A percentile compares a stretch with the other conserved stretches of the same genome.
These are phyloP conservation scores for Boechera retrofracta DNA, from an alignment of 345 rosid genomes.

Conservation along the genomic window DNA sequence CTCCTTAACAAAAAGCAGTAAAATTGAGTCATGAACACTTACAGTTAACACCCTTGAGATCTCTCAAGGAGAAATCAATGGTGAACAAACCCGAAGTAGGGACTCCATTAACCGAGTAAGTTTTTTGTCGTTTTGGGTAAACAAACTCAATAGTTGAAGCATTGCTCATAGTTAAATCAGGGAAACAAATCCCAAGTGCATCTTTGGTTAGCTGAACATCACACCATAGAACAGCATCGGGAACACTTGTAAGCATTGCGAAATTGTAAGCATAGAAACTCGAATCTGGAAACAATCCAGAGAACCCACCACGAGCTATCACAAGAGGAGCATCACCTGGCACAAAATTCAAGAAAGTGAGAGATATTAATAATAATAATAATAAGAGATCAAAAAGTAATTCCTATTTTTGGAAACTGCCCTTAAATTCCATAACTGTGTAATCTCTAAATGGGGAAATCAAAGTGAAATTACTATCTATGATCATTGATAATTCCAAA, in stretches of 20 bases:
- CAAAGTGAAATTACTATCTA: not conserved
- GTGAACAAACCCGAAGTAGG: slow-evolving; percentile 65
- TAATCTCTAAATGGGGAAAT: not conserved
- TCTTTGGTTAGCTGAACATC: slow-evolving; percentile 94
- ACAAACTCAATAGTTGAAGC: slow-evolving; percentile 8
- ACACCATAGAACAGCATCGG: slow-evolving; percentile 61
- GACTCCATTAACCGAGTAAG: slow-evolving; percentile 64
- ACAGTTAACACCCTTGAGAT: slow-evolving; percentile 49
- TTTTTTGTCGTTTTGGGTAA: slow-evolving; percentile 14
- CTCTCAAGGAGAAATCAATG: slow-evolving; percentile 60
- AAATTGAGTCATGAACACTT: slow-evolving; percentile 40
- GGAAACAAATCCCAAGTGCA: slow-evolving; percentile 70
- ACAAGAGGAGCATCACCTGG: slow-evolving; percentile 73
- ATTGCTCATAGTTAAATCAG: slow-evolving; percentile 64
- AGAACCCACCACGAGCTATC: slow-evolving; percentile 90
- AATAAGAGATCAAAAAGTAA: not conserved
- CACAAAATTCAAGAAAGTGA: slow-evolving; percentile 18
- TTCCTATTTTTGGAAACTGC: slow-evolving; percentile 1
- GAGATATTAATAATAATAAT: too few relatives aligned
- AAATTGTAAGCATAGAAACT: slow-evolving; percentile 58
- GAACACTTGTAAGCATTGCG: slow-evolving; percentile 46
- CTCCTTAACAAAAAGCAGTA: not conserved
- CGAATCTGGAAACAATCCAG: slow-evolving; percentile 83
- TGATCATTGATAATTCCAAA: too few relatives aligned
- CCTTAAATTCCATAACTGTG: not conserved